Base-by-base conservation (phyloP, 352 stramenopile species). In the Aphanomyces astaci region DNA sequence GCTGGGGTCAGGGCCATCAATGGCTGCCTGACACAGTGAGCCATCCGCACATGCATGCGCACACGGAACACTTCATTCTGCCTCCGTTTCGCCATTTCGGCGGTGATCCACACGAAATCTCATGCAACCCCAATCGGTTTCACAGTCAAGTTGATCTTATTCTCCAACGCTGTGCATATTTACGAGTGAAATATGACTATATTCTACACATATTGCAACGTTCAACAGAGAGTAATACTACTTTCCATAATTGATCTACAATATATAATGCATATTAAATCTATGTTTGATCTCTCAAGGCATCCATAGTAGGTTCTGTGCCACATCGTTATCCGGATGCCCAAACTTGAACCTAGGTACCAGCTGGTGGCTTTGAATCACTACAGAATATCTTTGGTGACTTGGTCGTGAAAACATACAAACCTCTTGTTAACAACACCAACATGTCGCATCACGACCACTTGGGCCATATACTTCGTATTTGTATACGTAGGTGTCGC, bases 301-400 rank as follows among this genome's bases (percentile, higher is more conserved):
- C 36, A 43, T 43, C 36, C 7, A 7, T 15, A 7, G 36, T 43
- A 7, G 36, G 36, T 43, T 43, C 36, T 43, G 13, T n/a, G 45
- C 13, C 13, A 53, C 13, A 25, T 27, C 13, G 22, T 53, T 59
- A 59, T 59, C 51, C 51, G 51, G 51, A 59, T 55, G 33, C 7
- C 33, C 33, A 36, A n/a, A n/a, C 51, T 59, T 59, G 51, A 59
- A 59, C 22, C 27, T 39, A 9, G 51, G 51, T n/a, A 59, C 45
- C 51, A 59, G 22, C 51, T 59, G 51, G 22, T 32, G 48, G 27
- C n/a, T 30, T 55, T 22, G 0, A 43, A 15, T 7, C 36, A 43
- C 22, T 25, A 10, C 48, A 55, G 48, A 25, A 55, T 55, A 55
- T 55, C 48, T n/a, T 55, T 10, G 48, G 7, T 25, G n/a, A 55